These are phyloP conservation scores for Echinochloa phyllopogon DNA, from an alignment of 176 grass and related monocot species.

Conservation along the genomic window DNA sequence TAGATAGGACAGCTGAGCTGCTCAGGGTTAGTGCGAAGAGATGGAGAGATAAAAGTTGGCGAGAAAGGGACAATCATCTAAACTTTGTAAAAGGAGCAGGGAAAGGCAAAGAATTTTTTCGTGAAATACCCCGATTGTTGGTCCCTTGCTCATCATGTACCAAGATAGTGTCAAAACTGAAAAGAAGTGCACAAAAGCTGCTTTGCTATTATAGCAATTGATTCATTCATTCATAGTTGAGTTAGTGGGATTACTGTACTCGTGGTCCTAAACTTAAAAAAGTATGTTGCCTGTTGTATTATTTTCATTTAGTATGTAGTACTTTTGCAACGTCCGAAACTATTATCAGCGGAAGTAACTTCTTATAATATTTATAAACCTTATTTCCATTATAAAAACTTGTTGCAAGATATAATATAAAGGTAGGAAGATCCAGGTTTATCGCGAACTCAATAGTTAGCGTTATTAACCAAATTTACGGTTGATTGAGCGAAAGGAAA, in stretches of 20 bases:
- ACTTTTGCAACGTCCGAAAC: not conserved
- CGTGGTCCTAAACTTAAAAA: not conserved
- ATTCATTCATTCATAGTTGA: not conserved
- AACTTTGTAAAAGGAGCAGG: not conserved
- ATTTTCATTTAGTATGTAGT: not conserved
- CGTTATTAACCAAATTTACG: not conserved
- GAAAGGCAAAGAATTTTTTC: not conserved
- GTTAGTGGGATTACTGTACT: not conserved
- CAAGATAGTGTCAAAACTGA: slow-evolving; percentile 19
- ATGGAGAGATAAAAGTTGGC: not conserved
- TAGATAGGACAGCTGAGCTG: slow-evolving; percentile 20
- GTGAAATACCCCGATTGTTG: not conserved
- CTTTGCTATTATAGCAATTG: not conserved
- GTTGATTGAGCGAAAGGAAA: not conserved
- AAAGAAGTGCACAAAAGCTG: slow-evolving; percentile 27
- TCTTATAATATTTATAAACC: not conserved
- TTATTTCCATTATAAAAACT: not conserved
- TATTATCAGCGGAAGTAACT: not conserved
- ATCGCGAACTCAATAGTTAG: not conserved
- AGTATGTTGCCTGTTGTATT: not conserved
- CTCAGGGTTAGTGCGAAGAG: slow-evolving; percentile 7
- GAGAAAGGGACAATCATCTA: not conserved
- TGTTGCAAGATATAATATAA: not conserved
- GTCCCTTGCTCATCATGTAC: not conserved
- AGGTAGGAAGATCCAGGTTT: no score